phyloP scores from a whole-genome alignment of 768 basidiomycete genomes.

The Auricularia sp. region DNA sequence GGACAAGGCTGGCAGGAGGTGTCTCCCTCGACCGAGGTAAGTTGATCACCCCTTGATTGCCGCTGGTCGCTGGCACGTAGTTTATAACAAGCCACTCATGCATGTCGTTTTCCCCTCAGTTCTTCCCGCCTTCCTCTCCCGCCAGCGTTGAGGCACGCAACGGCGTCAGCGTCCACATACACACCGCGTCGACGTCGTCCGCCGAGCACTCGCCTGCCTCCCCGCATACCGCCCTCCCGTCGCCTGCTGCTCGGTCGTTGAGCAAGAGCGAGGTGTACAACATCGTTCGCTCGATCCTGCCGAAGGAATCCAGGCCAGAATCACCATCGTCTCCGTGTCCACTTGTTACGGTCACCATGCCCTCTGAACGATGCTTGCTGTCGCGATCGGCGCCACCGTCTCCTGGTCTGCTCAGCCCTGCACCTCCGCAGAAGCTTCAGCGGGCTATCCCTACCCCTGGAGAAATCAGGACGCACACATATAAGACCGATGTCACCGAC shows the following conservation, averaged over 20 bases:
- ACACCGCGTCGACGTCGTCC: background rate
- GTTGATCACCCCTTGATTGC: background rate
- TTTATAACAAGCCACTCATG: too few species aligned
- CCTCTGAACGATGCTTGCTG: background rate
- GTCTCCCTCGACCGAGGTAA: background rate
- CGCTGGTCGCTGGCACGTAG: background rate
- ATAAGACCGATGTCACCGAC: background rate
- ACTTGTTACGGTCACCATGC: background rate
- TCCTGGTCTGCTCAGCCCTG: background rate
- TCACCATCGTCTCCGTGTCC: background rate
- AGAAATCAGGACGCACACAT: background rate
- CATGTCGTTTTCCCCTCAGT: background rate
- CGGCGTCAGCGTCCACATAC: background rate
- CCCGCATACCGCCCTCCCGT: background rate
- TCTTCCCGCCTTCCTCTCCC: background rate
- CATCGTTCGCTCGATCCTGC: background rate
- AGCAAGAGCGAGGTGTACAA: background rate
- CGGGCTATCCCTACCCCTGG: background rate
- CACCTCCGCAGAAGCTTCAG: background rate
- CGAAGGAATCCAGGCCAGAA: background rate
- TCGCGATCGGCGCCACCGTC: background rate
- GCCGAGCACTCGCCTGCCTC: background rate
- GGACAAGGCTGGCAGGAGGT: background rate
- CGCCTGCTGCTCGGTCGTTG: background rate
- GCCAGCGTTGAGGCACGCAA: background rate